These are phyloP conservation scores for Penicillium sp. DNA, from an alignment of 2,329 filamentous ascomycete species.

Conservation along the genomic window DNA sequence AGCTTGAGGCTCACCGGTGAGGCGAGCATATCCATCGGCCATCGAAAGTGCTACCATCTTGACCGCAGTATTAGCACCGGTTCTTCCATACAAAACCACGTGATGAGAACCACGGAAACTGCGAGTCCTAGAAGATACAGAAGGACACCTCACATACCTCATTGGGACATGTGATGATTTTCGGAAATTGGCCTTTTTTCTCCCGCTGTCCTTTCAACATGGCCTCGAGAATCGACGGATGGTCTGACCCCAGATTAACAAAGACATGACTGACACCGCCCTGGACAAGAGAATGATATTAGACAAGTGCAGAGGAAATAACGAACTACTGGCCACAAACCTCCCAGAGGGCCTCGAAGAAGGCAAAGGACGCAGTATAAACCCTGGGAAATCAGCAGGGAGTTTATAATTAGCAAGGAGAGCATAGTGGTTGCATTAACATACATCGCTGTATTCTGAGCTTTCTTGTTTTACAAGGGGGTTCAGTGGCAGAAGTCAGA, in stretches of 20 bases:
- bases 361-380: slow-evolving; percentile 75
- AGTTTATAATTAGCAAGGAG: not conserved
- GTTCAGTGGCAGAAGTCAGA: not conserved
- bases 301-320: not conserved
- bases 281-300: slow-evolving; percentile 22
- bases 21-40: slow-evolving; percentile 75
- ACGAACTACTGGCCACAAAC: slow-evolving; percentile 46
- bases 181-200: slow-evolving; percentile 63
- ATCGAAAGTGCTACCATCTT: slow-evolving; percentile 83
- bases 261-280: slow-evolving; percentile 54
- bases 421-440: not conserved
- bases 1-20: slow-evolving; percentile 70
- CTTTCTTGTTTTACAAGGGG: not conserved
- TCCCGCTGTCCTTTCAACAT: slow-evolving; percentile 75
- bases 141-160: slow-evolving; percentile 56
- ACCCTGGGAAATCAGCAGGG: slow-evolving; percentile 19
- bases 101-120: not conserved
- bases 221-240: slow-evolving; percentile 76
- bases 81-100: not conserved
- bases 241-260: slow-evolving; percentile 56
- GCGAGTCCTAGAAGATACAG: not conserved
- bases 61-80: not conserved
- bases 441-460: not conserved
- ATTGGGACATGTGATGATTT: slow-evolving; percentile 76
- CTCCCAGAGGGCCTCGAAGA: slow-evolving; percentile 67